A percentile compares a stretch with the other conserved stretches of the same genome.
phyloP scores from a whole-genome alignment of 257 asterid genomes.

The Linderniella brevidens region DNA sequence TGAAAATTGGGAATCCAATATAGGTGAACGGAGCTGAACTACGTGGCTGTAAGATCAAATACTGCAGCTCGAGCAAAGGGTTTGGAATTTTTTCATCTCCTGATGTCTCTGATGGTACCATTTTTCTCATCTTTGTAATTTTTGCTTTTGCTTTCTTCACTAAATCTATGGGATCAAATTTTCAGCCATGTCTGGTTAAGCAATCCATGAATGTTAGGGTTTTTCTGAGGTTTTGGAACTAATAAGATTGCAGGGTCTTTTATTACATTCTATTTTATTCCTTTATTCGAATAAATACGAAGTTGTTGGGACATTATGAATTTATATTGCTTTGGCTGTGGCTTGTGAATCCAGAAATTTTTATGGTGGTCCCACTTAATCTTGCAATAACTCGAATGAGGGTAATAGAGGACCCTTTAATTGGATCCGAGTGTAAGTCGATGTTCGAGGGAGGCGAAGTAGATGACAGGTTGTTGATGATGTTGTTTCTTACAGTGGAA shows the following conservation, averaged over 20 bases:
- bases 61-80: conserved; percentile 58
- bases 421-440: conserved; percentile 78
- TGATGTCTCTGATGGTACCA: conserved; percentile 46
- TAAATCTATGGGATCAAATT: too few relatives aligned
- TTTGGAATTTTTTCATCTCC: conserved; percentile 58
- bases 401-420: conserved; percentile 73
- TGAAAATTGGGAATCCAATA: conserved; percentile 9
- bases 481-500: conserved; percentile 72
- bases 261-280: too few relatives aligned
- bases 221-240: too few relatives aligned
- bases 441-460: conserved; percentile 64
- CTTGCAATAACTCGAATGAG: conserved; percentile 90
- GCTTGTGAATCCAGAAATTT: conserved; percentile 24
- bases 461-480: conserved; percentile 73
- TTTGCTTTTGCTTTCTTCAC: not conserved
- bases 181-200: not conserved
- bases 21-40: conserved; percentile 70
- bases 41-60: conserved; percentile 64
- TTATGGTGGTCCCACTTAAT: conserved; percentile 70
- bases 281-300: too few relatives aligned
- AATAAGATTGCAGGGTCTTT: too few relatives aligned
- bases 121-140: not conserved
- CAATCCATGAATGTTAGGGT: too few relatives aligned
- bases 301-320: not conserved
- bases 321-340: not conserved